Evolutionary conservation across 768 basidiomycete species (phyloP), one percentile per base, ranked within the genome.

Genomic region (Cubamyces sp.): DNA sequence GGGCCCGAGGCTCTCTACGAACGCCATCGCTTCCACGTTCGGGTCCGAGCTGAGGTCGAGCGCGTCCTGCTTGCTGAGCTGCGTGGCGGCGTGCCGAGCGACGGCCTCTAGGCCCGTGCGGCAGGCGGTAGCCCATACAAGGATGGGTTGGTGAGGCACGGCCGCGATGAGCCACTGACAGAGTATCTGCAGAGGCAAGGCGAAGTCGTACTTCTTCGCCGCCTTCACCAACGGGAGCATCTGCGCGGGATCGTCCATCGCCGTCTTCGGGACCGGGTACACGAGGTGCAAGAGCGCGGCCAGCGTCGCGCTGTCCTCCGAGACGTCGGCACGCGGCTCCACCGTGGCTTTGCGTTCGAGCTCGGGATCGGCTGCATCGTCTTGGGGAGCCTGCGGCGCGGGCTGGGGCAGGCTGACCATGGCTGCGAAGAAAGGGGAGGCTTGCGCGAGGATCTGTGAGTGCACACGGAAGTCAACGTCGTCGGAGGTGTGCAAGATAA

Each of bases 371-470:
- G 1, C 34, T 34, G 34, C 34, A 11, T 7, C 34, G 34, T 34
- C 34, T 34, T 34, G 34, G 34, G 34, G 34, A 34, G 9, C 34
- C 34, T 34, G 34, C 11, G 34, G 34, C 6, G 34, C 34, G 34
- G 73, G 57, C 42, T 77, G 72, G 3, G 73, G 72, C 6, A 74
- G 54, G n/a, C 60, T 41, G 49, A 78, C 74, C 57, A 80, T 66
- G 23, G 69, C 62, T 39, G 67, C 62, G 62, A 77, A 80, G 67
- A 74, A 69, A 0, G 73, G 69, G 12, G 77, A 78, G 0, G 75
- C 68, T 14, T 74, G 69, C 12, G 72, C 67, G 39, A 77, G 74
- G 51, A 77, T 70, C 5, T 67, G 59, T 19, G 65, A 75, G 64
- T 75, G 75, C 12, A 74, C 50, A 15, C 21, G 46, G 57, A 61